These are phyloP conservation scores for Physcia stellaris DNA, from an alignment of 495 filamentous ascomycete genomes.

Conservation along the genomic window DNA sequence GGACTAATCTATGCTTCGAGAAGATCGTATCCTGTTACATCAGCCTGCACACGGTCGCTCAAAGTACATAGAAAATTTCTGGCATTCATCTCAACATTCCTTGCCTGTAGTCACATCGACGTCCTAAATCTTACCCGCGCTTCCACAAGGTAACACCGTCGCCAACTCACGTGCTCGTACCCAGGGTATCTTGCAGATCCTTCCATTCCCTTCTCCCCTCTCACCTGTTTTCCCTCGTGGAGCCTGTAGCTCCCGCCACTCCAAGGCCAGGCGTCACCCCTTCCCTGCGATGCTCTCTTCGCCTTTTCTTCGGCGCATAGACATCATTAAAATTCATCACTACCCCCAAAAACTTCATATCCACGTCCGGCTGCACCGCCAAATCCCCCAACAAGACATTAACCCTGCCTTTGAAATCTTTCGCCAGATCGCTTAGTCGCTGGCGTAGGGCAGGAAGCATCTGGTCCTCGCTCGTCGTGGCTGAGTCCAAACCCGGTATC, in stretches of 20 bases:
- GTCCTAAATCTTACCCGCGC: too few relatives aligned
- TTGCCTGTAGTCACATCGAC: too few relatives aligned
- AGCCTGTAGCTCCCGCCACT: constrained; percentile 1
- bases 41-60: too few relatives aligned
- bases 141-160: too few relatives aligned
- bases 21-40: too few relatives aligned
- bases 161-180: too few relatives aligned
- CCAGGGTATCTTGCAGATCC: too few relatives aligned
- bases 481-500: constrained; percentile 15
- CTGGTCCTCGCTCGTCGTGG: constrained; percentile 35
- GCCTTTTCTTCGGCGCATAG: constrained; percentile 59
- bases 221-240: constrained; percentile 2
- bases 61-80: too few relatives aligned
- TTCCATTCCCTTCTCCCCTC: neutral
- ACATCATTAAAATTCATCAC: constrained; percentile 99
- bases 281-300: constrained; percentile 29
- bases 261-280: constrained; percentile 8
- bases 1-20: too few relatives aligned
- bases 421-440: constrained; percentile 54
- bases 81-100: too few relatives aligned
- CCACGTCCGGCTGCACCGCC: constrained; percentile 83
- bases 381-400: constrained; percentile 79
- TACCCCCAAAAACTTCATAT: constrained; percentile 89
- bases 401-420: constrained; percentile 59
- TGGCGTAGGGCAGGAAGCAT: constrained; percentile 64